Percentiles rank a stretch among this genome's conserved stretches.
Evolutionary conservation across 78 protist genomes (phyloP).

Genomic region (Dictyostelium purpureum): DNA sequence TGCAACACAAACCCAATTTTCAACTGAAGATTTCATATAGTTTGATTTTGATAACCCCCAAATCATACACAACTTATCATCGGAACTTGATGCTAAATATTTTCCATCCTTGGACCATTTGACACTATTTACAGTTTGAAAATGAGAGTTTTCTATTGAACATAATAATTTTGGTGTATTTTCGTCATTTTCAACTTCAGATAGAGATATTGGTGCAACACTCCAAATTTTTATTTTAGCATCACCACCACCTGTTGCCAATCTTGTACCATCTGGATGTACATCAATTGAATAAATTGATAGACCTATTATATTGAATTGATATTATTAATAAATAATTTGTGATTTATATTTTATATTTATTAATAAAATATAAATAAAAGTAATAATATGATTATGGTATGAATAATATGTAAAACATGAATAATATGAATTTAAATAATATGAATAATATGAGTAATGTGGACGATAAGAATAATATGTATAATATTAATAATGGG

Average conservation of each 20-base stretch:
- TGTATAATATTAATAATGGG: no score
- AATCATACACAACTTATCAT: constrained; percentile 59
- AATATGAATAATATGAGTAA: no score
- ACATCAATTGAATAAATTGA: constrained; percentile 78
- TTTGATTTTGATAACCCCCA: constrained; percentile 52
- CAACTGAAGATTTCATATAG: neutral
- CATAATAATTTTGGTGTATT: constrained; percentile 34
- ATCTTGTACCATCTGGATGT: constrained; percentile 84
- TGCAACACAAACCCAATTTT: constrained; percentile 50
- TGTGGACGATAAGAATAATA: no score
- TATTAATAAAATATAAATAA: no score
- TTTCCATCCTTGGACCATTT: constrained; percentile 73
- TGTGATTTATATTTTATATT: neutral
- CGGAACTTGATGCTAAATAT: constrained; percentile 83
- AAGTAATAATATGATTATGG: no score
- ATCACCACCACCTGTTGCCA: constrained; percentile 86
- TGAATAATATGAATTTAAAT: no score
- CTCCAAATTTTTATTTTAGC: constrained; percentile 80
- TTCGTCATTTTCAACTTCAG: constrained; percentile 37
- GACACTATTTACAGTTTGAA: constrained; percentile 63
- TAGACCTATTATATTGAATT: constrained; percentile 10
- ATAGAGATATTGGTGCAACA: constrained; percentile 36
- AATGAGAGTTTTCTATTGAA: constrained; percentile 53
- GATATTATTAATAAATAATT: no score
- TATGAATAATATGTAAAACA: no score